These are phyloP conservation scores for Albizia julibrissin DNA, from an alignment of 306 rosid genomes.

Conservation along the genomic window DNA sequence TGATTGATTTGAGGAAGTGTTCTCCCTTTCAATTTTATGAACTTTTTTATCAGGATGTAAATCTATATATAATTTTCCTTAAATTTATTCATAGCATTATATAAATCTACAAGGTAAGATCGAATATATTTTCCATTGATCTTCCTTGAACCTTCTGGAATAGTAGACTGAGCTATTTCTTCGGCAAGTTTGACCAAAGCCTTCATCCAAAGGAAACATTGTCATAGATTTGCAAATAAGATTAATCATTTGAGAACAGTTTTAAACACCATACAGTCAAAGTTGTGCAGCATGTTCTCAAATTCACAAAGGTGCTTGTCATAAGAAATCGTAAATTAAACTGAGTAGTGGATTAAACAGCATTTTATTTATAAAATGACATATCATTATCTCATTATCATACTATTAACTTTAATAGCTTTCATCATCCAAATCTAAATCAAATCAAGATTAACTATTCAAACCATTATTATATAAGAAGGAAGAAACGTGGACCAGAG, in stretches of 20 bases:
- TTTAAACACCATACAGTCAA: slow-evolving; percentile 13
- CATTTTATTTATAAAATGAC: not conserved
- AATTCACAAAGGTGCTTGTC: too few species aligned
- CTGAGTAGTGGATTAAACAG: not conserved
- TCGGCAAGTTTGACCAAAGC: slow-evolving; percentile 74
- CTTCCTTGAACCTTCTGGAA: slow-evolving; percentile 83
- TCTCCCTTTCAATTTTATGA: not conserved
- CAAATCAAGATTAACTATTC: not conserved
- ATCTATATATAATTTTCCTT: slow-evolving; percentile 13
- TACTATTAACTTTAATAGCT: not conserved
- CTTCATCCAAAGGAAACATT: slow-evolving; percentile 45
- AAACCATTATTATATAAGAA: not conserved
- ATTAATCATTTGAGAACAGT: slow-evolving; percentile 27
- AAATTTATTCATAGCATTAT: slow-evolving; percentile 18
- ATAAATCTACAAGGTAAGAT: slow-evolving; percentile 72
- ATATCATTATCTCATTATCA: not conserved
- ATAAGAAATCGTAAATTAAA: too few species aligned
- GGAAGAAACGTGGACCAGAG: too few species aligned
- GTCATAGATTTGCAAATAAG: slow-evolving; percentile 15
- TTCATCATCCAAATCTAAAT: not conserved
- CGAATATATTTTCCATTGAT: slow-evolving; percentile 92
- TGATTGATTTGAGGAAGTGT: not conserved
- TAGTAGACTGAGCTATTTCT: slow-evolving; percentile 72
- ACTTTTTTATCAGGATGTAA: slow-evolving; percentile 5
- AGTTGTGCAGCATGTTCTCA: too few species aligned